phyloP scores from a whole-genome alignment of 192 early-diverging fungal species.

The Phycomyces blakesleeanus region DNA sequence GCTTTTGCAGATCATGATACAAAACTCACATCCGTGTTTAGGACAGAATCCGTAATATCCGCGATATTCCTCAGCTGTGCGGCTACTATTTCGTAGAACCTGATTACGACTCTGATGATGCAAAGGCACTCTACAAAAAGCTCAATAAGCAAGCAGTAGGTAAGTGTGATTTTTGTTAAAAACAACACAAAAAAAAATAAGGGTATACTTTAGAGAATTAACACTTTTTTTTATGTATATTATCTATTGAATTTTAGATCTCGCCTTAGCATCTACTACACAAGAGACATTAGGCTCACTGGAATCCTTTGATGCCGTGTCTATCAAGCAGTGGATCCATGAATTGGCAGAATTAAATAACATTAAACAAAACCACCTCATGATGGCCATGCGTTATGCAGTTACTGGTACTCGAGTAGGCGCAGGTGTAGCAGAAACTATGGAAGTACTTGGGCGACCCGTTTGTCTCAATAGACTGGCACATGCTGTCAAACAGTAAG shows the following conservation, averaged over 20 bases:
- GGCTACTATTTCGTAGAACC: conserved; percentile 54
- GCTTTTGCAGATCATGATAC: background rate
- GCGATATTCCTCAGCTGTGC: conserved; percentile 50
- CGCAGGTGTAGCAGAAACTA: conserved; percentile 52
- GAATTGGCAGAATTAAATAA: conserved; percentile 31
- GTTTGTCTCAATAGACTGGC: conserved; percentile 31
- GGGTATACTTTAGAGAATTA: no score
- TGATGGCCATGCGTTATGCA: conserved; percentile 63
- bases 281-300: background rate
- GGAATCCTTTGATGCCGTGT: conserved; percentile 22
- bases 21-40: conserved; percentile 1
- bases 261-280: background rate
- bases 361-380: conserved; percentile 46
- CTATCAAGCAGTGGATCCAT: conserved; percentile 39
- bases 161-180: no score
- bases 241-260: background rate
- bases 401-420: conserved; percentile 62
- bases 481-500: background rate
- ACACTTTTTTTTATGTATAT: background rate
- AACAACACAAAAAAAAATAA: no score
- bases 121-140: conserved; percentile 33
- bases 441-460: conserved; percentile 42
- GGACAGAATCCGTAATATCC: conserved; percentile 54
- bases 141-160: conserved; percentile 34
- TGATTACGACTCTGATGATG: conserved; percentile 39